Base-by-base conservation (phyloP, 164 flowering plant genomes). In the Aristolochia contorta region DNA sequence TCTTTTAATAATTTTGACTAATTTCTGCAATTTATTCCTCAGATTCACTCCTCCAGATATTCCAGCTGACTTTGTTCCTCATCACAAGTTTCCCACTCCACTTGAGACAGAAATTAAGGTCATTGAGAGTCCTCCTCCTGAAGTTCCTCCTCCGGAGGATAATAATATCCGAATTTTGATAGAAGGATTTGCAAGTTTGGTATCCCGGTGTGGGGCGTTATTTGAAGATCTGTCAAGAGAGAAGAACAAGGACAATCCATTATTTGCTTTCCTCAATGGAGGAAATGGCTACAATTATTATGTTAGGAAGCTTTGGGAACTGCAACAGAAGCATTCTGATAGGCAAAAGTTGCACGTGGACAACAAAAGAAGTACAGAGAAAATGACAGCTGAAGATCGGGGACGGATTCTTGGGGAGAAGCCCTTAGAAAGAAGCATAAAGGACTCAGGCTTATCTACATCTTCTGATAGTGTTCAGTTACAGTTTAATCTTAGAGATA, bases 211-310 rank as follows among this genome's bases (percentile, higher is more conserved):
- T 75, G 98, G 98, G 37, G 87, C 80, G 74, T 59, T 87, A 58
- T 93, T 83, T 70, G 98, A 93, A 83, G 94, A 93, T 69, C 85
- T 93, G 33, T 86, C 94, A 55, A 81, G 78, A 65, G 96, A 89
- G 73, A 90, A 86, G 74, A 83, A 90, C 65, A 82, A 77, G 61
- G 68, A 79, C 41, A 90, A 93, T 67, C 92, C 90, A 49, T 65
- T 84, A 60, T 93, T 87, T 81, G 66, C 73, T 65, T 93, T 93
- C 71, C 93, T 93, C 50, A 54, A 16, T 65, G 96, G 96, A 60
- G 97, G 97, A 69, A 69, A 75, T 64, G 96, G 96, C 56, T 76
- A 77, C 68, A 92, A 80, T 32, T 93, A 79, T 71, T 93, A 93
- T 72, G 64, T 63, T 57, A 87, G 91, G 70, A 90, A 72, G 77